Evolutionary conservation across 768 basidiomycete genomes (phyloP), one percentile per base, ranked within the genome.

Genomic region (Russula brevipes): DNA sequence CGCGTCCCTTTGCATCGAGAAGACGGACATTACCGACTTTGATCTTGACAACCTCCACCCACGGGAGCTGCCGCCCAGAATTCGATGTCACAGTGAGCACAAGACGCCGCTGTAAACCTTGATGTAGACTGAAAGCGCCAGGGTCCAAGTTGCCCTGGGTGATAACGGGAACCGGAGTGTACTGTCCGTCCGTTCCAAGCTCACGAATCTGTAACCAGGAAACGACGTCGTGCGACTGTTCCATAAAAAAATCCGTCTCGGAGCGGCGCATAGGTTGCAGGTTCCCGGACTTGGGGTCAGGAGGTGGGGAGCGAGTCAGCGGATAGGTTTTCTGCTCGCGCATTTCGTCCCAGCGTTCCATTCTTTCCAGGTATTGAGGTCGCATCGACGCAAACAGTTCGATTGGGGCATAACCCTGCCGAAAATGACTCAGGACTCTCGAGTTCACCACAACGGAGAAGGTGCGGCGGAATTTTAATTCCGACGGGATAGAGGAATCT

Each of bases 281-380:
- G 55, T 73, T 74, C 36, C 78, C 73, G 76, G 47, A 72, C 74
- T 66, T 68, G 75, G 51, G 83, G 81, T 56, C 72, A 65, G 78
- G 73, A 42, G 51, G 61, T 52, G 54, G 59, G 39, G 54, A 45
- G 51, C 57, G 57, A 36, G 33, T 24, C 42, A 65, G 73, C 65
- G 75, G 76, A 70, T 71, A 76, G 63, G 77, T 75, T 66, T 84
- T 83, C 53, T 88, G 84, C 66, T 98, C 94, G 39, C 94, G 85
- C 79, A 91, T 81, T 71, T 94, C 90, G 71, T 98, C 96, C 94
- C 94, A 97, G 60, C 89, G 83, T 70, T 94, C 93, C 74, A 98
- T 77, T 6, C 93, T 84, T 65, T 92, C 89, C 68, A 98, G 73
- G 73, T 96, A 98, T 16, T 86, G 88, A 14, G 91, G 83, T 54